Evolutionary conservation across 345 rosid genomes (phyloP), one percentile per base, ranked within the genome.

Genomic region (Adansonia digitata): DNA sequence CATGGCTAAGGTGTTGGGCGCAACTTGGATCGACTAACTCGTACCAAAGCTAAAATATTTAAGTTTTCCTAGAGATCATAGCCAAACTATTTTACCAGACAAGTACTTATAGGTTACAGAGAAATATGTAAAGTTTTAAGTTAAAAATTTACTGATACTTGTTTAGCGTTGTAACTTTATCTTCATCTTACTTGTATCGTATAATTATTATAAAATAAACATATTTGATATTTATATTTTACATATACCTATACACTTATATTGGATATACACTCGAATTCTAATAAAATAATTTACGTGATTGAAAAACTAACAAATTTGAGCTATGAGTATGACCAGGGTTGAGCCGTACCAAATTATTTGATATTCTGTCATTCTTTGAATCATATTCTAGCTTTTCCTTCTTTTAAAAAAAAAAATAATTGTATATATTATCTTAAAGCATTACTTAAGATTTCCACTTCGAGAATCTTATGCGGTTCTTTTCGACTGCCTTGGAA

Each of bases 1-100:
- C 85, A 88, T 86, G 89, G 92, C 92, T 5, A 90, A 80, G 82
- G 80, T 81, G 86, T 22, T 86, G 67, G 85, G 49, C 40, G 84
- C 84, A 12, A 27, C 85, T 29, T 90, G 92, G 94, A 78, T 63
- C 2, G 86, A 84, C 12, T 90, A 86, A 48, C 26, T 34, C 39
- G 60, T 4, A 2, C 46, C 18, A 15, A 29, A 5, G 53, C 26
- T 5, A 52, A 2, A 57, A 26, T 39, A 39, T 42, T 40, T 12
- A 40, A 22, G 10, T 66, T 13, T 40, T 24, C 71, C 13, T 66
- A 66, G 52, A 3, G 55, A 43, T 26, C 7, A 0, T 22, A 2
- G 53, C 48, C 18, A 26, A 26, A 4, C 0, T 20, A 20, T 40
- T 61, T 31, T 2, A n/a, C 39, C 10, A 14, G 39, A 61, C 42